Base-by-base conservation (phyloP, 169 alveolate species). In the Plasmodium coatneyi region DNA sequence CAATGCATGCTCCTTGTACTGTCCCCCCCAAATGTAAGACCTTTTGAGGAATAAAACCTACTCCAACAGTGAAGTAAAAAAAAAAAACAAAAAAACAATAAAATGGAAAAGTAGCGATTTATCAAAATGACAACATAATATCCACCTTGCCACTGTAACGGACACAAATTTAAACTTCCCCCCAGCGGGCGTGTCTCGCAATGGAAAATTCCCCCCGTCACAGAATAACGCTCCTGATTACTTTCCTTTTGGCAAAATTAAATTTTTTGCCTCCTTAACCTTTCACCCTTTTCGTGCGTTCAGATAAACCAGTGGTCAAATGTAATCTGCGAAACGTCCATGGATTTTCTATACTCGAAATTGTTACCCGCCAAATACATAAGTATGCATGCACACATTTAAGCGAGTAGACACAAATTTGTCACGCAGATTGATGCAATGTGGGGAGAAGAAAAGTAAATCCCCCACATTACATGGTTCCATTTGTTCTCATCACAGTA, bases 251-350 rank as follows among this genome's bases (percentile, higher is more conserved):
- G 71, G 71, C 30, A 60, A 25, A 34, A 14, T 32, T 36, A 34
- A 56, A 56, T 82, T 82, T 19, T 34, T 10, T 32, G 39, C 39
- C 60, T 14, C 71, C 30, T 28, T 32, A 30, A 0, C 19, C 54
- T 56, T 19, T 82, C 71, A 83, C 34, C 22, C 22, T 74, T 28
- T 72, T 30, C 56, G 39, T 72, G 80, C 30, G 36, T 74, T 16
- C 71, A 89, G 94, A 89, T 89, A 32, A 89, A 89, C 36, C 71
- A 89, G 36, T 89, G 94, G 94, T 89, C 94, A 34, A 89, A 89
- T 78, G 16, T 60, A 2, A 89, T 89, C 46, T 89, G 94, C 22
- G 94, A 89, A 79, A 52, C 39, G 22, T 60, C 90, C 39, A 89
- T 89, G 94, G 82, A 39, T 22, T 89, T 39, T 54, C 72, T 89